Evolutionary conservation across 2,329 filamentous ascomycete genomes (phyloP), one percentile per base, ranked within the genome.

Genomic region (Cercospora zeina): DNA sequence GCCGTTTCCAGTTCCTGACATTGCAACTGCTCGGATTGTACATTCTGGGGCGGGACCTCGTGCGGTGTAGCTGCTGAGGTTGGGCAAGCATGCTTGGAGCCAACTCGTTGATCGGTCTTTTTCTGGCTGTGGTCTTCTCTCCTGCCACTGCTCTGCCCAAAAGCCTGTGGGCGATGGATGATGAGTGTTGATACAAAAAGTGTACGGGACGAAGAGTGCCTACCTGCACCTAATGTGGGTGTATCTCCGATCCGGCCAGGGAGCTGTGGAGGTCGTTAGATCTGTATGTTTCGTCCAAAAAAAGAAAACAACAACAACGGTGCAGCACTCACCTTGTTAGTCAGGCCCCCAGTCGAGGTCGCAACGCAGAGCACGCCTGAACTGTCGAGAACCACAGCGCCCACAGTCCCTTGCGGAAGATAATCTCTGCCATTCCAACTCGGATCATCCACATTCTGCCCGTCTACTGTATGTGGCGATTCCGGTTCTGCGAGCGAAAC

Each of bases 221-320:
- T 50, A 57, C 59, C 31, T 54, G 56, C 58, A 30, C 61, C 57
- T 0, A 92, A 79, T 0, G 88, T 89, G 0, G 92, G 91, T 10
- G 92, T 96, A 73, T 96, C 92, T 0, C 92, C 92, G 65, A 96
- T 88, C 19, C 92, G 81, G 0, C 91, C 92, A 0, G 90, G 89
- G 59, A 93, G 77, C 78, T 58, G 24, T 37, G 14, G 14, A 39
- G 4, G 19, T 24, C 10, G 1, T 45, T 24, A 45, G 39, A 21
- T 13, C 19, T 3, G 16, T n/a, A n/a, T n/a, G n/a, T n/a, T n/a
- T n/a, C n/a, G n/a, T n/a, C n/a, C n/a, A n/a, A n/a, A 50, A 11
- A 9, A 3, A 9, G n/a, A 50, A 13, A 55, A 36, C n/a, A n/a
- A n/a, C n/a, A n/a, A n/a, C n/a, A n/a, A n/a, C 14, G 31, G 30